These are phyloP conservation scores for Brassica carinata DNA, from an alignment of 345 rosid species.

Conservation along the genomic window DNA sequence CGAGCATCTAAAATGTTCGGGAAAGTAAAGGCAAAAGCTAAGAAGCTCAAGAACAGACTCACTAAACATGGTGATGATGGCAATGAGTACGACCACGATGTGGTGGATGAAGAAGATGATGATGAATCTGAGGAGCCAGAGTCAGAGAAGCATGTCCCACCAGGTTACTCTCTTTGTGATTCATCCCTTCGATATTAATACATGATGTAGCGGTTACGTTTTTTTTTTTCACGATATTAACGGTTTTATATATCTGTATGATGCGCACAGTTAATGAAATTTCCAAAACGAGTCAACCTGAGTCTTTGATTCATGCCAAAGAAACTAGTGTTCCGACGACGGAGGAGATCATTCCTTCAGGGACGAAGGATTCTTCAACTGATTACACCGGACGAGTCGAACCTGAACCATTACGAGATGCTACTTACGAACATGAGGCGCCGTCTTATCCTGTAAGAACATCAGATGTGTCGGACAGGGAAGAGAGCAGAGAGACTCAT, in stretches of 20 bases:
- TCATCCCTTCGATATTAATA: not conserved
- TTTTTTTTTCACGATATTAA: not conserved
- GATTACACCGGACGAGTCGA: slow-evolving; percentile 12
- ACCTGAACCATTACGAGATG: slow-evolving; percentile 14
- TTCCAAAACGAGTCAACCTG: slow-evolving; percentile 20
- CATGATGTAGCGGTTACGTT: not conserved
- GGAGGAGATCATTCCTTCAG: slow-evolving; percentile 31
- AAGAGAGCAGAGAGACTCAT: slow-evolving; percentile 36
- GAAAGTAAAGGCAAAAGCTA: slow-evolving; percentile 76
- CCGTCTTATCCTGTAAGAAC: slow-evolving; percentile 10
- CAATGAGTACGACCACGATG: slow-evolving; percentile 43
- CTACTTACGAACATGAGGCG: slow-evolving; percentile 14
- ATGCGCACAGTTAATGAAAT: not conserved
- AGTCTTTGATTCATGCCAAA: slow-evolving; percentile 25
- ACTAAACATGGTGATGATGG: slow-evolving; percentile 42
- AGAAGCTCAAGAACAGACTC: slow-evolving; percentile 65
- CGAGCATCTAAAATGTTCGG: slow-evolving; percentile 55
- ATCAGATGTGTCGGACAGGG: not conserved
- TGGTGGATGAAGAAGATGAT: slow-evolving; percentile 46
- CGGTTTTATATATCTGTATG: not conserved
- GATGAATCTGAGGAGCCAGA: slow-evolving; percentile 33
- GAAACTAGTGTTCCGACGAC: slow-evolving; percentile 31
- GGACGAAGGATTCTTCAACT: slow-evolving; percentile 16
- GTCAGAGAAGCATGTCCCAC: not conserved
- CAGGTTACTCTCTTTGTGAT: not conserved